phyloP scores from a whole-genome alignment of 352 stramenopile species.

The Globisporangium nodosum region DNA sequence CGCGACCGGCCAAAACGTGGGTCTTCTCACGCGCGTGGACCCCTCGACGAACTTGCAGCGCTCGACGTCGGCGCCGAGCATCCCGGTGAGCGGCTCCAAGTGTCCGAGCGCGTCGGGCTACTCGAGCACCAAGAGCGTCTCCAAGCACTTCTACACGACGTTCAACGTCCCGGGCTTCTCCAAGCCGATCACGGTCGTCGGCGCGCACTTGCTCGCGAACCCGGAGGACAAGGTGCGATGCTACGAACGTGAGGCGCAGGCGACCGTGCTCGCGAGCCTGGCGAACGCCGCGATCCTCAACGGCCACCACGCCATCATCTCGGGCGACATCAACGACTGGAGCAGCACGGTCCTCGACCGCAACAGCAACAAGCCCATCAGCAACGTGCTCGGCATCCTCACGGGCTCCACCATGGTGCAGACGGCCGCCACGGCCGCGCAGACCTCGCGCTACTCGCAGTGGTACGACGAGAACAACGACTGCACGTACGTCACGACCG shows the following conservation, averaged over 20 bases:
- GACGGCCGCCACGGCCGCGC: slow-evolving; percentile 27
- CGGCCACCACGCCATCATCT: slow-evolving; percentile 56
- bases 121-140: slow-evolving; percentile 41
- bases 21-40: slow-evolving; percentile 57
- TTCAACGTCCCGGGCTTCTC: slow-evolving; percentile 61
- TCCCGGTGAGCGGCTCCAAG: slow-evolving; percentile 50
- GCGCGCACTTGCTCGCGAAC: slow-evolving; percentile 57
- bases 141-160: slow-evolving; percentile 70
- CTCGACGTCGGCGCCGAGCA: slow-evolving; percentile 21
- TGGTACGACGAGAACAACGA: slow-evolving; percentile 62
- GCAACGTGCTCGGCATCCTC: slow-evolving; percentile 42
- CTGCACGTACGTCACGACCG: slow-evolving; percentile 43
- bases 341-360: slow-evolving; percentile 41
- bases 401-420: slow-evolving; percentile 38
- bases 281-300: slow-evolving; percentile 31
- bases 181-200: slow-evolving; percentile 61
- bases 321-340: slow-evolving; percentile 69
- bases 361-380: slow-evolving; percentile 59
- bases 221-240: slow-evolving; percentile 48
- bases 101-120: slow-evolving; percentile 36
- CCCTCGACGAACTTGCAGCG: slow-evolving; percentile 40
- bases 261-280: slow-evolving; percentile 38
- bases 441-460: slow-evolving; percentile 45
- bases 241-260: slow-evolving; percentile 59
- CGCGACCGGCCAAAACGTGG: slow-evolving; percentile 58